Conservation (phyloP, 148 eudicot genomes). For the Chenopodium berlandieri region DNA sequence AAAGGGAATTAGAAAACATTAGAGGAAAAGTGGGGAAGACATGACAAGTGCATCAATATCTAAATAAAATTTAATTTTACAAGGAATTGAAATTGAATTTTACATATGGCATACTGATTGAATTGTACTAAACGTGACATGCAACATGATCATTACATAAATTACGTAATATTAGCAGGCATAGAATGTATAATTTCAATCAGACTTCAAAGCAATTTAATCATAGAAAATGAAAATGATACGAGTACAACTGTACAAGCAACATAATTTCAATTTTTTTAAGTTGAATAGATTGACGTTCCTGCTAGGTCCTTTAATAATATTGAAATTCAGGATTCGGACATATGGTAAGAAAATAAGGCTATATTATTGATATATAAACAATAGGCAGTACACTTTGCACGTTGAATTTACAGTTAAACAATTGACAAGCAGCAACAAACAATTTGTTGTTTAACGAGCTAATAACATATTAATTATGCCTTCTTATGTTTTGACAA, state of each 20-base stretch:
- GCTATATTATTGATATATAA: not conserved
- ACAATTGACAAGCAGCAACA: not conserved
- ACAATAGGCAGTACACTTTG: not conserved
- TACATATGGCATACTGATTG: not conserved
- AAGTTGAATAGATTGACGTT: not conserved
- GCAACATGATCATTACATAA: not conserved
- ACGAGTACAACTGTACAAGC: not conserved
- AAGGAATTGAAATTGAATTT: slow-evolving; percentile 11
- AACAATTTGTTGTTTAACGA: not conserved
- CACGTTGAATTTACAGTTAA: not conserved
- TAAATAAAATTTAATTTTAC: not conserved
- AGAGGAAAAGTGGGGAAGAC: not conserved
- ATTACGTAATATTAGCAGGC: not conserved
- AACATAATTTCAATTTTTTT: not conserved
- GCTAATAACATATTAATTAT: not conserved
- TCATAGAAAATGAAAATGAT: not conserved
- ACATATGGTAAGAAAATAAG: not conserved
- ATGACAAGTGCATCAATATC: not conserved
- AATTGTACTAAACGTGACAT: not conserved
- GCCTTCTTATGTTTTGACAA: not conserved
- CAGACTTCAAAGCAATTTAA: not conserved
- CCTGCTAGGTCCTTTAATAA: not conserved
- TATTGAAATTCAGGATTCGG: not conserved
- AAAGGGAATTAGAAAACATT: not conserved
- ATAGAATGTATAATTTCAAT: not conserved